Evolutionary conservation across 495 filamentous ascomycete genomes (phyloP), one percentile per base, ranked within the genome.

Genomic region (Aspergillus mulundensis): DNA sequence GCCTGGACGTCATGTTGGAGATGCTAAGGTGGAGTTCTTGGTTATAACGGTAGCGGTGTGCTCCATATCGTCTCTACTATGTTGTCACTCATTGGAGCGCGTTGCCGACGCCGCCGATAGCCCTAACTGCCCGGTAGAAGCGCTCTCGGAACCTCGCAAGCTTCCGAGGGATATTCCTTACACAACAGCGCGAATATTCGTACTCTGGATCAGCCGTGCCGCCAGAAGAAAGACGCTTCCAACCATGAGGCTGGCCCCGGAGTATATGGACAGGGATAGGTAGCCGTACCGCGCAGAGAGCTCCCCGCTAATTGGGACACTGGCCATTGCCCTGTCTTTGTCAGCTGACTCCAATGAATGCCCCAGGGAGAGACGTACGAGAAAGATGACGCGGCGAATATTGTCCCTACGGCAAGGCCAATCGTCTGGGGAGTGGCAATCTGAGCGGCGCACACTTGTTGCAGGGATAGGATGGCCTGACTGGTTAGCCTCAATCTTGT

Each of bases 381-480:
- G 23, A 77, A 49, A 5, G 74, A 66, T 4, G 63, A 61, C 2
- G 72, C 65, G 0, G 62, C 72, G 45, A 66, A 63, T 0, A 77
- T 64, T 6, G 50, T 50, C 1, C 74, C 74, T 7, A 75, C 64
- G 0, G 67, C 64, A 2, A 70, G 53, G 1, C 74, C 74, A 6
- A 69, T 44, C 3, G 65, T 73, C 6, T 48, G 50, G 6, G 64
- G 57, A 0, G 63, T 72, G 1, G 72, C 55, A 18, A 77, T 55
- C 44, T 77, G 68, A 1, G 64, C 66, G 7, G 72, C 72, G 59
- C 72, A 77, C 0, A 71, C 74, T 66, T 69, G 68, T 36, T 77
- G 74, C 0, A 77, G 62, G 2, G 69, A 72, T 1, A 77, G 45
- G 25, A 77, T 75, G 1, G 62, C 73, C 73, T 28, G 15, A 15